A percentile compares a stretch with the other conserved stretches of the same genome.
Evolutionary conservation across 805 yeast genomes (phyloP).

Genomic region (Saccharomycopsis capsularis): DNA sequence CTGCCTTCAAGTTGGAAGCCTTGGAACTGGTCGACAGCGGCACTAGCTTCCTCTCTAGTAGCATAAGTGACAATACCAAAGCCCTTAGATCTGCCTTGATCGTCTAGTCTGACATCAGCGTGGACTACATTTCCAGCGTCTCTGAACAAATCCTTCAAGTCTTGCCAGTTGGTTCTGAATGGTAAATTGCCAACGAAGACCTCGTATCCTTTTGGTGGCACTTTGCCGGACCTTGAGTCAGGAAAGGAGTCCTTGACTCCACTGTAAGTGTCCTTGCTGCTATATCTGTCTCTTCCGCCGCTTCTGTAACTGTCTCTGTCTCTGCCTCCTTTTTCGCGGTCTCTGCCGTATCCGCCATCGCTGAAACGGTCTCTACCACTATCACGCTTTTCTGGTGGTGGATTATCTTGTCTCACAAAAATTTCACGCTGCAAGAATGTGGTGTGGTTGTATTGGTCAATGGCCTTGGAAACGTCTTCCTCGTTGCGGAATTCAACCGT

Average conservation of each 20-base stretch:
- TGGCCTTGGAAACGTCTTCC: slow-evolving; percentile 66
- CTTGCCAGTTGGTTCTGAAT: slow-evolving; percentile 75
- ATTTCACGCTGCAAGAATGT: slow-evolving; percentile 67
- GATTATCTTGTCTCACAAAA: slow-evolving; percentile 86
- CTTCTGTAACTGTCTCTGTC: slow-evolving; percentile 20
- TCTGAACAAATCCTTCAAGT: slow-evolving; percentile 76
- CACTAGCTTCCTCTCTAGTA: slow-evolving; percentile 57
- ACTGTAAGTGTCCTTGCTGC: slow-evolving; percentile 25
- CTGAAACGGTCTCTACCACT: slow-evolving; percentile 16
- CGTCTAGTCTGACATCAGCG: slow-evolving; percentile 68
- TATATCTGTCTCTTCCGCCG: slow-evolving; percentile 21
- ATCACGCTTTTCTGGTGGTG: slow-evolving; percentile 50
- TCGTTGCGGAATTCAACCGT: slow-evolving; percentile 62
- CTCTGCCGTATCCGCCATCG: slow-evolving; percentile 17
- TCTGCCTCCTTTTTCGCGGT: slow-evolving; percentile 23
- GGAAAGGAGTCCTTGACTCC: slow-evolving; percentile 23
- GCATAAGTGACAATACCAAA: slow-evolving; percentile 74
- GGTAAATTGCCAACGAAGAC: slow-evolving; percentile 80
- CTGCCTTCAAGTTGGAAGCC: slow-evolving; percentile 74
- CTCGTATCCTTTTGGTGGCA: slow-evolving; percentile 40
- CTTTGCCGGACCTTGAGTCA: slow-evolving; percentile 8
- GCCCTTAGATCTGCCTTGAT: slow-evolving; percentile 75
- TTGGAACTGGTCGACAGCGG: slow-evolving; percentile 63
- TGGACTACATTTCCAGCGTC: slow-evolving; percentile 70
- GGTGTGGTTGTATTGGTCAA: slow-evolving; percentile 58